Evolutionary conservation across 352 stramenopile genomes (phyloP), one percentile per base, ranked within the genome.

Genomic region (Globisporangium irregulare): DNA sequence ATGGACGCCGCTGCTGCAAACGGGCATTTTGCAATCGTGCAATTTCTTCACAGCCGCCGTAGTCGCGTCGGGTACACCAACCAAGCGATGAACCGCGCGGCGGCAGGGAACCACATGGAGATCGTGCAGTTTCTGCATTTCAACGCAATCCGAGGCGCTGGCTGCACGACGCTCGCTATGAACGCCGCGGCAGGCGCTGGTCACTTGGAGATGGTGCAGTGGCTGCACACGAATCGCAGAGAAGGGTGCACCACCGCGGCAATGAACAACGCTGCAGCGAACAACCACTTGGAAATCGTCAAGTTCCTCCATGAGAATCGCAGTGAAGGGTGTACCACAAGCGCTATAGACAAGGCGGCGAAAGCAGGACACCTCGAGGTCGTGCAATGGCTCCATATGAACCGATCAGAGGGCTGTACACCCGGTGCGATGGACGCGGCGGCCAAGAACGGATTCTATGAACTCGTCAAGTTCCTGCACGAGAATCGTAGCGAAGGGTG

Each of bases 61-160:
- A 14, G 34, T 4, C 48, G 56, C 10, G 18, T 3, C 4, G 68
- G 55, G 3, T 59, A 61, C 38, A 62, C 69, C 6, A 59, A 15
- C 6, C 64, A 62, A 18, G 69, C 69, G 25, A 71, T 74, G 69
- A 46, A 73, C 46, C 73, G 71, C 54, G 78, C 80, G 9, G 78
- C 80, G 1, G 68, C 73, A 59, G 66, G 76, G 24, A 72, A 73
- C 3, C 74, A 84, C 54, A 43, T 86, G 12, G 69, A 77, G 24
- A 74, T 76, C 2, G 55, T 86, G 18, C 56, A 73, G 56, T 83
- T 74, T 59, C 66, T 87, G 7, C 75, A 78, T n/a, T 38, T 67
- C 15, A 60, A 81, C 56, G 48, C 78, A 68, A 29, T 70, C 72
- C 24, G 57, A 75, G 43, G 57, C 56, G 56, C n/a, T 14, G 56